These are phyloP conservation scores for Brettanomyces sp. DNA, from an alignment of 805 yeast genomes.

Conservation along the genomic window DNA sequence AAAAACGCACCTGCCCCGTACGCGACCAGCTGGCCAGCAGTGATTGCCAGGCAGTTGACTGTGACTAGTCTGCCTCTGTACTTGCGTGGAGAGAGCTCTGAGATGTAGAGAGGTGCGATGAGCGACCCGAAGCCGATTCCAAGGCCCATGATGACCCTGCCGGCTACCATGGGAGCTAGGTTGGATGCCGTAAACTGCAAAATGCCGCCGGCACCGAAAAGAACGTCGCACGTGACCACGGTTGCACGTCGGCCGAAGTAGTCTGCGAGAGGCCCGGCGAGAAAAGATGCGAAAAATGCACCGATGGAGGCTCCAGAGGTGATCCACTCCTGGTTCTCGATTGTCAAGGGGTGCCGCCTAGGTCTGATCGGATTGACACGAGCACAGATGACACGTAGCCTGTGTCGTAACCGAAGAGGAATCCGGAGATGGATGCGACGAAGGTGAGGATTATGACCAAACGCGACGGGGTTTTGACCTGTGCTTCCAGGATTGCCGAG, in stretches of 20 bases:
- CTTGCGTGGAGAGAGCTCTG: conserved; percentile 44
- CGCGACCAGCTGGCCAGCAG: conserved; percentile 49
- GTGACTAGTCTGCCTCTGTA: conserved; percentile 45
- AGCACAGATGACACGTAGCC: conserved; percentile 51
- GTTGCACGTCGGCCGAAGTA: conserved; percentile 37
- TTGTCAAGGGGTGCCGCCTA: conserved; percentile 29
- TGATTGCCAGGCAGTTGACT: conserved; percentile 42
- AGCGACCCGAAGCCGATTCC: conserved; percentile 50
- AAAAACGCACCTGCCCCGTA: conserved; percentile 44
- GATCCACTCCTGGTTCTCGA: conserved; percentile 40
- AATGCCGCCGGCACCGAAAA: conserved; percentile 40
- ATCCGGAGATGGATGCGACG: conserved; percentile 46
- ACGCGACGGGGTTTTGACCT: conserved; percentile 24
- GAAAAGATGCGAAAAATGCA: conserved; percentile 39
- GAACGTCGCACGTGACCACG: conserved; percentile 35
- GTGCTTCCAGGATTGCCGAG: conserved; percentile 8
- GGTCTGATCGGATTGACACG: conserved; percentile 41
- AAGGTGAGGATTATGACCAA: conserved; percentile 36
- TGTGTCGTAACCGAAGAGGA: conserved; percentile 55
- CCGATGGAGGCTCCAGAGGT: conserved; percentile 50
- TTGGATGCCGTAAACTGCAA: conserved; percentile 35
- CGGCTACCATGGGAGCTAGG: conserved; percentile 42
- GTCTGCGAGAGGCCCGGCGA: conserved; percentile 43
- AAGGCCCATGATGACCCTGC: conserved; percentile 43
- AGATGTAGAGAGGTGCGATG: conserved; percentile 44